Evolutionary conservation across 2,329 filamentous ascomycete species (phyloP).

Genomic region (Lecanicillium sp.): DNA sequence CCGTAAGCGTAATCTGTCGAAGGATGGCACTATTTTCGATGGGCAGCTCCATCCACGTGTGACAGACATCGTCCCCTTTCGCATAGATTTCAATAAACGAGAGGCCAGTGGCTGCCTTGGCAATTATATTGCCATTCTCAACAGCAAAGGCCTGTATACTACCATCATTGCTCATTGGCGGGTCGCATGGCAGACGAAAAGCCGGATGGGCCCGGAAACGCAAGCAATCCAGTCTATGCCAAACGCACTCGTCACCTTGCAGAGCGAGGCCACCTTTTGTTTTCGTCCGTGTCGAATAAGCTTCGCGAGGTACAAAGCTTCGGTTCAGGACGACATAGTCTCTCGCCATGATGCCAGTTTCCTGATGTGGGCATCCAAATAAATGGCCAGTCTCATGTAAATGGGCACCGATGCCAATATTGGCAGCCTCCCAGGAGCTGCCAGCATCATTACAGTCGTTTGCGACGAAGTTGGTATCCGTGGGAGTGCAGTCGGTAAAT

Average conservation of each 20-base stretch:
- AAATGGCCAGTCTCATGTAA: constrained; percentile 86
- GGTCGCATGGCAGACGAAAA: constrained; percentile 76
- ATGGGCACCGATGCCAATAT: constrained; percentile 88
- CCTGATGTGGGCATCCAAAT: constrained; percentile 84
- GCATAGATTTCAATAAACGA: constrained; percentile 77
- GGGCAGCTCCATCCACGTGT: constrained; percentile 72
- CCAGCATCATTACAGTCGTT: constrained; percentile 84
- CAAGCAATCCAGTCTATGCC: constrained; percentile 84
- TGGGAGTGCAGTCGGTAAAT: constrained; percentile 85
- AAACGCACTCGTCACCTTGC: constrained; percentile 75
- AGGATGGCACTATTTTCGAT: constrained; percentile 55
- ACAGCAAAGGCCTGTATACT: constrained; percentile 83
- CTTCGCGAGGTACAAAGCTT: constrained; percentile 72
- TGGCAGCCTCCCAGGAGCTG: constrained; percentile 92
- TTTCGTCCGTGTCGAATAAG: constrained; percentile 81
- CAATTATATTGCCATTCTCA: constrained; percentile 66
- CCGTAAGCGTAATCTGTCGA: constrained; percentile 66
- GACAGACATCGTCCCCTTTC: constrained; percentile 75
- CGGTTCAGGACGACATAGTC: constrained; percentile 83
- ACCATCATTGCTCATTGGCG: constrained; percentile 54
- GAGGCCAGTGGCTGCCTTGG: constrained; percentile 74
- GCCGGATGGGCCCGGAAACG: constrained; percentile 87
- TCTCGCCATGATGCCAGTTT: constrained; percentile 83
- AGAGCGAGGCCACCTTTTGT: constrained; percentile 70
- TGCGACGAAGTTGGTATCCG: constrained; percentile 69